Percentiles rank a stretch among this genome's conserved stretches.
Conservation (phyloP, 75 land plant species). For the Adiantum capillusveneris region DNA sequence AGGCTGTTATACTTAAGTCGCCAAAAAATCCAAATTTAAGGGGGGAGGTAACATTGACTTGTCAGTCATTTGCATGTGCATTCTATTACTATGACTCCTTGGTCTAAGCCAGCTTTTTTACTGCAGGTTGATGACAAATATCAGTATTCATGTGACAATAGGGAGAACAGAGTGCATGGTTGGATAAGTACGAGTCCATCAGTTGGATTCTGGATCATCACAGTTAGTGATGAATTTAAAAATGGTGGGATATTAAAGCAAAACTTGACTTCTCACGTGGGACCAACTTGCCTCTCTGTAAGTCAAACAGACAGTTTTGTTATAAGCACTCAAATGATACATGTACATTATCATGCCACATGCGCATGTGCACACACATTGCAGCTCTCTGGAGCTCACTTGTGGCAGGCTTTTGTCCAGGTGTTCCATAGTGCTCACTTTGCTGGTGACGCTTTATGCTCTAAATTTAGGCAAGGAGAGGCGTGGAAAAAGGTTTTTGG, state of each 20-base stretch:
- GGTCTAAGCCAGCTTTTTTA: too few relatives aligned
- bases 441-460: conserved; percentile 43
- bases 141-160: conserved; percentile 58
- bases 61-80: too few relatives aligned
- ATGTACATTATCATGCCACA: too few relatives aligned
- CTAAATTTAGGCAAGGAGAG: conserved; percentile 46
- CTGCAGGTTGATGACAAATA: conserved; percentile 81
- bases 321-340: too few relatives aligned
- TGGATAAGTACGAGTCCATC: conserved; percentile 46
- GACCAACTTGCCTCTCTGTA: conserved; percentile 61
- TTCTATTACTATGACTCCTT: too few relatives aligned
- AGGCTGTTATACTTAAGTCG: conserved; percentile 44
- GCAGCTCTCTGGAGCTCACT: too few relatives aligned
- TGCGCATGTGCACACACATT: too few relatives aligned
- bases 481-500: conserved; percentile 79
- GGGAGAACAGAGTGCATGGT: conserved; percentile 53
- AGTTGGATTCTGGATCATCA: conserved; percentile 66
- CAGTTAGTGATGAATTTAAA: conserved; percentile 59
- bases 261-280: conserved; percentile 62
- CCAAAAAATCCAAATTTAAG: conserved; percentile 26
- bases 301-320: not conserved
- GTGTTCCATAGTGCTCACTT: conserved; percentile 68
- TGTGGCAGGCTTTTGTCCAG: conserved; percentile 16
- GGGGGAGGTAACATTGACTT: conserved; percentile 41
- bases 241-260: conserved; percentile 75